Percentiles rank a stretch among this genome's conserved stretches.
Conservation (phyloP, 345 rosid genomes). For the Arabidopsis arenosa region DNA sequence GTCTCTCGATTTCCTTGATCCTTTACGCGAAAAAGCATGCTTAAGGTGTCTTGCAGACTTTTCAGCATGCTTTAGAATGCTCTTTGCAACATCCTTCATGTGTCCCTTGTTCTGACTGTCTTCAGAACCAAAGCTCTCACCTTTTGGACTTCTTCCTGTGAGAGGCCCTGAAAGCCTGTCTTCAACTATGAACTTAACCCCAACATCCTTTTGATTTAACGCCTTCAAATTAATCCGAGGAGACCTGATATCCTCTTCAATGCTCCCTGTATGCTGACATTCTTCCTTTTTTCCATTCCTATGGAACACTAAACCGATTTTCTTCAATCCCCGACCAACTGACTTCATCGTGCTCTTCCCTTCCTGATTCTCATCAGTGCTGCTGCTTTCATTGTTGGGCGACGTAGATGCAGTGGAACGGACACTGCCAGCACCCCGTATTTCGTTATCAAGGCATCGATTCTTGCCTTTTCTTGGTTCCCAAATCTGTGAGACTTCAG, state of each 20-base stretch:
- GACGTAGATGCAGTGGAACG: slow-evolving; percentile 48
- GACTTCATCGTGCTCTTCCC: slow-evolving; percentile 43
- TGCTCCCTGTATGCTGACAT: slow-evolving; percentile 34
- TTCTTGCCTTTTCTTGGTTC: slow-evolving; percentile 84
- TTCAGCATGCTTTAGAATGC: slow-evolving; percentile 66
- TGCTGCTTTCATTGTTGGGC: slow-evolving; percentile 53
- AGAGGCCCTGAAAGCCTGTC: slow-evolving; percentile 50
- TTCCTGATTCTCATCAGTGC: slow-evolving; percentile 56
- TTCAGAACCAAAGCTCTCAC: slow-evolving; percentile 47
- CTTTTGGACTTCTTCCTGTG: slow-evolving; percentile 47
- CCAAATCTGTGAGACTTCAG: slow-evolving; percentile 75
- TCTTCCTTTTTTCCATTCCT: slow-evolving; percentile 56
- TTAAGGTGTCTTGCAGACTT: slow-evolving; percentile 63
- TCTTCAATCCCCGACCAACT: slow-evolving; percentile 58
- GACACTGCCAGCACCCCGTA: slow-evolving; percentile 42
- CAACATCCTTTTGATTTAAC: slow-evolving; percentile 50
- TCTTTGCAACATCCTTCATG: slow-evolving; percentile 66
- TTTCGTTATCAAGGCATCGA: slow-evolving; percentile 53
- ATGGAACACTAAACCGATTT: slow-evolving; percentile 56
- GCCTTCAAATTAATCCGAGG: slow-evolving; percentile 65
- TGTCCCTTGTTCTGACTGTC: slow-evolving; percentile 60
- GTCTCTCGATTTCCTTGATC: slow-evolving; percentile 52
- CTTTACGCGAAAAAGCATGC: slow-evolving; percentile 70
- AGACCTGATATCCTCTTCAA: slow-evolving; percentile 54
- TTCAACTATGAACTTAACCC: slow-evolving; percentile 58